Percentiles rank a stretch among this genome's conserved stretches.
These are phyloP conservation scores for Blastobotrys arbuscula DNA, from an alignment of 1,139 yeast genomes.

Conservation along the genomic window DNA sequence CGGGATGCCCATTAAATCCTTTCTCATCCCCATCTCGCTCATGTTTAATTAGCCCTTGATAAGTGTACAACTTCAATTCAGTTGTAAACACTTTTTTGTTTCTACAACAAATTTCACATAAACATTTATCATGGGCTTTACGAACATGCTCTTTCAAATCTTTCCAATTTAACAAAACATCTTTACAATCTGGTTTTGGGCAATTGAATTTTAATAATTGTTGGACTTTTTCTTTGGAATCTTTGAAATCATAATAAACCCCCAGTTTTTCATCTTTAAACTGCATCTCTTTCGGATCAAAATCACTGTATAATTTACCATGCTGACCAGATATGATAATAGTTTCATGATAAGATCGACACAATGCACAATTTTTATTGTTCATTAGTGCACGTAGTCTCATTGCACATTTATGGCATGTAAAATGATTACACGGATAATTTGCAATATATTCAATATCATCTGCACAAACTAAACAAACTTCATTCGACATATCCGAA, in stretches of 20 bases:
- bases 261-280: constrained; percentile 31
- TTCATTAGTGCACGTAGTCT: constrained; percentile 77
- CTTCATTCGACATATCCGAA: constrained; percentile 27
- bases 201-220: constrained; percentile 55
- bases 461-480: constrained; percentile 84
- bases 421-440: constrained; percentile 77
- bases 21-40: constrained; percentile 57
- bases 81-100: constrained; percentile 71
- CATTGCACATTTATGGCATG: constrained; percentile 79
- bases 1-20: constrained; percentile 88
- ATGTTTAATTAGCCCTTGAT: constrained; percentile 62
- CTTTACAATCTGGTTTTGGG: constrained; percentile 43
- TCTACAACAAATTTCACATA: constrained; percentile 71
- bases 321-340: constrained; percentile 55
- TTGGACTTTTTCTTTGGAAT: constrained; percentile 41
- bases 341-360: constrained; percentile 58
- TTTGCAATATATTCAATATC: constrained; percentile 56
- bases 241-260: constrained; percentile 30
- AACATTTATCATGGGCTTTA: constrained; percentile 42
- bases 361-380: constrained; percentile 71
- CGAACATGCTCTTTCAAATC: constrained; percentile 61
- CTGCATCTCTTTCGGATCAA: constrained; percentile 34
- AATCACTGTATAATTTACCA: constrained; percentile 40
- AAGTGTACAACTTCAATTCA: constrained; percentile 61
- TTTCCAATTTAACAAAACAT: constrained; percentile 45